Evolutionary conservation across 2,329 filamentous ascomycete species (phyloP).

Genomic region (Neurospora sp.): DNA sequence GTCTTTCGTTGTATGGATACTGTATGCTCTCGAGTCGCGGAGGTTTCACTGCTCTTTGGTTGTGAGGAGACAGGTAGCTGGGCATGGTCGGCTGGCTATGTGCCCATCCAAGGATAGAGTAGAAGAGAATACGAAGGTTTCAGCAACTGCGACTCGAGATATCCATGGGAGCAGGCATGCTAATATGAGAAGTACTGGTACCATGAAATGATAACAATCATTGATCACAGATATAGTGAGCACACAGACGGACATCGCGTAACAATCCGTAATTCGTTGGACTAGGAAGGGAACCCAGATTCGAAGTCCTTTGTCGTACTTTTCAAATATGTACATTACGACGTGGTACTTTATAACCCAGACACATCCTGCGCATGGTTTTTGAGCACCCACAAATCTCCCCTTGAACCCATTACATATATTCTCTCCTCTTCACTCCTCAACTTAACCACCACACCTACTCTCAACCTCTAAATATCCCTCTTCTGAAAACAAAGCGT

Average conservation of each 20-base stretch:
- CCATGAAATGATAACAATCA: not conserved
- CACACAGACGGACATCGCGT: not conserved
- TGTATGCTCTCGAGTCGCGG: not conserved
- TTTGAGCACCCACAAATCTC: no score
- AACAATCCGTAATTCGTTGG: not conserved
- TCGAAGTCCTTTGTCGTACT: not conserved
- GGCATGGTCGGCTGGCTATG: not conserved
- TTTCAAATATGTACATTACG: not conserved
- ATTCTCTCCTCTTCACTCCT: not conserved
- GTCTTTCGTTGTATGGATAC: not conserved
- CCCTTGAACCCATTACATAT: not conserved
- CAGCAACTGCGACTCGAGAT: not conserved
- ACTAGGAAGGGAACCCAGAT: not conserved
- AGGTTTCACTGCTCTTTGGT: not conserved
- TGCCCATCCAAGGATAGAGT: not conserved
- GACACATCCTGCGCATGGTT: no score
- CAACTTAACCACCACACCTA: not conserved
- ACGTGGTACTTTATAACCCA: no score
- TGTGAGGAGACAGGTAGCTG: not conserved
- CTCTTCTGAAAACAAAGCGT: conserved; percentile 66
- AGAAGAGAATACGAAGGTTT: not conserved
- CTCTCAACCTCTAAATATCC: not conserved
- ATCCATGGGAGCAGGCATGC: not conserved
- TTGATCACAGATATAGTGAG: not conserved
- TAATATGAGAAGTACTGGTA: not conserved